These are phyloP conservation scores for Mycothermus thermophilus DNA, from an alignment of 495 filamentous ascomycete species.

Conservation along the genomic window DNA sequence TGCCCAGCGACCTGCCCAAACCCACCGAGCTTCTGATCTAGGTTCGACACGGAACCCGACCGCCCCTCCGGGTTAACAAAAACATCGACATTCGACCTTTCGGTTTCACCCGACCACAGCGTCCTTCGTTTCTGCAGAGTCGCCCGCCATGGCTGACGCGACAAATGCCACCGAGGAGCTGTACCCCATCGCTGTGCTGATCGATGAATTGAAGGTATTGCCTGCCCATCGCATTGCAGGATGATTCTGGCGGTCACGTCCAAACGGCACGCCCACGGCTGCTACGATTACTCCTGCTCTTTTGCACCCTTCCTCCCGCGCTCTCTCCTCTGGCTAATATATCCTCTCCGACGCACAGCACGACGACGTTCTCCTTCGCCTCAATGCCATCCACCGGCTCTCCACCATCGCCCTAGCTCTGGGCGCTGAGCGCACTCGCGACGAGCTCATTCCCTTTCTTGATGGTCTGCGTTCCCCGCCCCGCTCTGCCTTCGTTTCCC, in stretches of 20 bases:
- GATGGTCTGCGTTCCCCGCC: conserved; percentile 52
- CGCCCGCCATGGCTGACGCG: conserved; percentile 41
- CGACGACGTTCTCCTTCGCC: conserved; percentile 90
- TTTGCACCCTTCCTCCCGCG: background rate
- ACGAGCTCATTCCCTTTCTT: conserved; percentile 95
- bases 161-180: conserved; percentile 74
- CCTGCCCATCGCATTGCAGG: background rate
- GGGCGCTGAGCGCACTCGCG: conserved; percentile 86
- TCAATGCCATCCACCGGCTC: conserved; percentile 96
- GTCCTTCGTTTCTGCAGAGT: conserved; percentile 10
- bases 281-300: background rate
- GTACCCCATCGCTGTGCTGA: conserved; percentile 97
- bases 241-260: conserved; percentile 12
- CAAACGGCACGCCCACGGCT: background rate
- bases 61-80: conserved; percentile 1
- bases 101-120: conserved; percentile 5
- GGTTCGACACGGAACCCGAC: no score
- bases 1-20: conserved; percentile 13
- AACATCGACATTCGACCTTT: conserved; percentile 4
- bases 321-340: conserved; percentile 4
- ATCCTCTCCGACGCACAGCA: conserved; percentile 43
- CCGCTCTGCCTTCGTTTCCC: no score
- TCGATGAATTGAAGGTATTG: conserved; percentile 98
- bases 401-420: conserved; percentile 94
- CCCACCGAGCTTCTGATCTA: no score